Evolutionary conservation across 257 asterid genomes (phyloP), one percentile per base, ranked within the genome.

Genomic region (Sherardia arvensis): DNA sequence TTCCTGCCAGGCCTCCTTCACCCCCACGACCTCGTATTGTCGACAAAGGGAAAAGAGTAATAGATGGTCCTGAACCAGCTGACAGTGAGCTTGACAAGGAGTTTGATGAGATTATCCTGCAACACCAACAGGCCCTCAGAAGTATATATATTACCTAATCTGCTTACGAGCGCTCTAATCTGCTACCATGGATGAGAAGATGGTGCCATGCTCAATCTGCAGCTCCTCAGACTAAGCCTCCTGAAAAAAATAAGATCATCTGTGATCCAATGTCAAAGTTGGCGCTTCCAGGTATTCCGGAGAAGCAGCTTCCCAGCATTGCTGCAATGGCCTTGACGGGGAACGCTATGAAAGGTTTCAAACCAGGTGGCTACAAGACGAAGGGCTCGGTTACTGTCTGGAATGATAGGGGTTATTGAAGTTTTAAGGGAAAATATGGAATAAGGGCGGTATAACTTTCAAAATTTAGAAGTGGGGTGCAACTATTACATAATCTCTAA

Each of bases 131-230:
- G 56, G 71, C 33, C 32, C 65, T 59, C 53, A 68, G 74, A 20
- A 83, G 94, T 90, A n/a, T n/a, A 73, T 36, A 32, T 47, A 36
- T 54, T 33, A 36, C 27, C 23, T 34, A 14, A 18, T 0, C 28
- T 59, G 48, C 64, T 22, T 9, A 32, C 10, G n/a, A n/a, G n/a
- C n/a, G n/a, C n/a, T n/a, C n/a, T n/a, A n/a, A n/a, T n/a, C n/a
- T n/a, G n/a, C 69, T 54, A n/a, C 77, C 79, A 53, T 91, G 97
- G 97, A 84, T 91, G 71, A 81, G 78, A 38, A 91, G 95, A 73
- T 80, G 91, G 92, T 71, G 75, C n/a, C n/a, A n/a, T n/a, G n/a
- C n/a, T n/a, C n/a, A n/a, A n/a, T n/a, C n/a, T n/a, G n/a, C n/a
- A n/a, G 14, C 32, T 3, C 58, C 76, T 11, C 62, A 32, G 54